phyloP scores from a whole-genome alignment of 2,329 filamentous ascomycete species.

The Ascochyta koolunga region DNA sequence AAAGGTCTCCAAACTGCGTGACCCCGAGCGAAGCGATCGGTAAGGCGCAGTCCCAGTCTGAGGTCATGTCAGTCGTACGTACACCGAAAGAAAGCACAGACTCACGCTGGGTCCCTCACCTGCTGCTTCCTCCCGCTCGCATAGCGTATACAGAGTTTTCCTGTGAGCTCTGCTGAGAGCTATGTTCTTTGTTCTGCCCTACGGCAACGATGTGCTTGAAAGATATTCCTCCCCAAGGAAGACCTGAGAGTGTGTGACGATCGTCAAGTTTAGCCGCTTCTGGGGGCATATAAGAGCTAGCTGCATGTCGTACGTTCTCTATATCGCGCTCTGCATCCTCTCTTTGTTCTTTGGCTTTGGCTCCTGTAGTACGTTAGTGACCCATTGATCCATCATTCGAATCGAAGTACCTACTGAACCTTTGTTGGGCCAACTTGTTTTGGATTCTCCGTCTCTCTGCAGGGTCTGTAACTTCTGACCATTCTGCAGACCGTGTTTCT shows the following conservation, averaged over 20 bases:
- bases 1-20: conserved; percentile 37
- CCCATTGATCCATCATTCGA: too few species aligned
- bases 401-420: conserved; percentile 66
- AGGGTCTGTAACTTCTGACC: conserved; percentile 72
- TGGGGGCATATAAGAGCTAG: conserved; percentile 67
- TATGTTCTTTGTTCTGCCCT: conserved; percentile 54
- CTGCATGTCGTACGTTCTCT: conserved; percentile 68
- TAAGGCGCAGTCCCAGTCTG: conserved; percentile 49
- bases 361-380: conserved; percentile 57
- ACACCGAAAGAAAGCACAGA: conserved; percentile 22
- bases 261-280: conserved; percentile 60
- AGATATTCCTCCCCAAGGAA: conserved; percentile 75
- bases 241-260: conserved; percentile 65
- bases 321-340: conserved; percentile 69
- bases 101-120: conserved; percentile 46
- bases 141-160: conserved; percentile 49
- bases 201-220: conserved; percentile 59
- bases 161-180: conserved; percentile 49
- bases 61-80: conserved; percentile 26
- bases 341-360: conserved; percentile 71
- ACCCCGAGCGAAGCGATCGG: conserved; percentile 50
- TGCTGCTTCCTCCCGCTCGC: conserved; percentile 47
- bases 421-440: conserved; percentile 76
- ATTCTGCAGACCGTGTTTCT: conserved; percentile 60
- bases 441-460: conserved; percentile 76